phyloP scores from a whole-genome alignment of 768 basidiomycete species.

The Suillus alpinus region DNA sequence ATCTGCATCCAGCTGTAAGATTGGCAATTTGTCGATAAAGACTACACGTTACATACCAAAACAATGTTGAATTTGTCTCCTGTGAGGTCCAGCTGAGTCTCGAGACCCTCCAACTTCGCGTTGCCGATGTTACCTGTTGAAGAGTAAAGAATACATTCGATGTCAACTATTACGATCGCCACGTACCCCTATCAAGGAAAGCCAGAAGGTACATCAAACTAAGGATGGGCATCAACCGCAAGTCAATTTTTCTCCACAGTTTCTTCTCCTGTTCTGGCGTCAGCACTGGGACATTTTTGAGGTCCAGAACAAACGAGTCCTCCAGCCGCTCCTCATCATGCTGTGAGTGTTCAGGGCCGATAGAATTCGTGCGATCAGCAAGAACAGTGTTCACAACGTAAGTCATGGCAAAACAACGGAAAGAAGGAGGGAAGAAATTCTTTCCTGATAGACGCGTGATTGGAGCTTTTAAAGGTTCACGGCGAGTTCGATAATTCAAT shows the following conservation, averaged over 20 bases:
- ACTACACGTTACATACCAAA: slow-evolving; percentile 44
- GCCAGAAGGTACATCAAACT: slow-evolving; percentile 57
- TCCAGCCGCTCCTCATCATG: background rate
- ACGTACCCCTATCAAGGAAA: slow-evolving; percentile 57
- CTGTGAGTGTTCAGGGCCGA: background rate
- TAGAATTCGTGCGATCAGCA: background rate
- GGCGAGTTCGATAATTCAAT: too few relatives aligned
- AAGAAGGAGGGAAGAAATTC: background rate
- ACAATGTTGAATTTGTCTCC: slow-evolving; percentile 64
- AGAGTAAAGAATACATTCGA: background rate
- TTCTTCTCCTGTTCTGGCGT: slow-evolving; percentile 48
- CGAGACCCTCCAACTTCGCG: slow-evolving; percentile 59
- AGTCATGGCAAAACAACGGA: background rate
- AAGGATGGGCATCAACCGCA: slow-evolving; percentile 53
- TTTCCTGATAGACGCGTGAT: background rate
- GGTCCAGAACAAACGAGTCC: background rate
- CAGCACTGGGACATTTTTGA: background rate
- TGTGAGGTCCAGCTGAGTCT: slow-evolving; percentile 48
- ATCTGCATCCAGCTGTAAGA: slow-evolving; percentile 36
- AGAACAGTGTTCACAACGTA: background rate
- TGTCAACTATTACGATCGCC: background rate
- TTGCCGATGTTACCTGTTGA: slow-evolving; percentile 38
- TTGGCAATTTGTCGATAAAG: background rate
- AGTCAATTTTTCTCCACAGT: slow-evolving; percentile 56
- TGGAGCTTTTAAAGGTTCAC: background rate